A percentile compares a stretch with the other conserved stretches of the same genome.
Conservation (phyloP, 345 rosid genomes). For the Aquilaria sinensis region DNA sequence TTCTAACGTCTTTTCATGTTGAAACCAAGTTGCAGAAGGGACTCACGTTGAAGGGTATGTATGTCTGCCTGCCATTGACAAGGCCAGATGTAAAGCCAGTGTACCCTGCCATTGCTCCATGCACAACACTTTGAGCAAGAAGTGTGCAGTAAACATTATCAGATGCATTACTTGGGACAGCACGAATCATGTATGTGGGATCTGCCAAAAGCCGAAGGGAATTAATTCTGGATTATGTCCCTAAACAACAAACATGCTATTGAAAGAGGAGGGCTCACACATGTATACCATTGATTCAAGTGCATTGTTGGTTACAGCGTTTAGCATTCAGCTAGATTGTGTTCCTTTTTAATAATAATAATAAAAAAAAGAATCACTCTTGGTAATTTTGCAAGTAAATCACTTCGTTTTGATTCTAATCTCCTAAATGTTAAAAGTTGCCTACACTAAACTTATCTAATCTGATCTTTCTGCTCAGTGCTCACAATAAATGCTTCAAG, state of each 20-base stretch:
- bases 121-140: constrained; percentile 65
- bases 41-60: constrained; percentile 66
- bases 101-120: constrained; percentile 80
- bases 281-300: not conserved
- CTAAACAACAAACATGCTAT: no score
- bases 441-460: no score
- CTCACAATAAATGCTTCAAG: no score
- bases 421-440: no score
- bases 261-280: no score
- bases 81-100: constrained; percentile 58
- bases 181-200: constrained; percentile 76
- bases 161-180: constrained; percentile 62
- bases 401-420: no score
- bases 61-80: constrained; percentile 63
- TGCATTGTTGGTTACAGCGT: not conserved
- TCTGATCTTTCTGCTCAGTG: no score
- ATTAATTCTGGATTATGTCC: no score
- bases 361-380: no score
- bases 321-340: no score
- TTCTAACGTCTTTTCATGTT: not conserved
- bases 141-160: constrained; percentile 75
- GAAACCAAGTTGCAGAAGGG: not conserved
- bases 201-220: constrained; percentile 24
- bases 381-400: no score
- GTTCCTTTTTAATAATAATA: no score